Conservation (phyloP, 2,329 filamentous ascomycete genomes). For the Pleoardoris graminearum region DNA sequence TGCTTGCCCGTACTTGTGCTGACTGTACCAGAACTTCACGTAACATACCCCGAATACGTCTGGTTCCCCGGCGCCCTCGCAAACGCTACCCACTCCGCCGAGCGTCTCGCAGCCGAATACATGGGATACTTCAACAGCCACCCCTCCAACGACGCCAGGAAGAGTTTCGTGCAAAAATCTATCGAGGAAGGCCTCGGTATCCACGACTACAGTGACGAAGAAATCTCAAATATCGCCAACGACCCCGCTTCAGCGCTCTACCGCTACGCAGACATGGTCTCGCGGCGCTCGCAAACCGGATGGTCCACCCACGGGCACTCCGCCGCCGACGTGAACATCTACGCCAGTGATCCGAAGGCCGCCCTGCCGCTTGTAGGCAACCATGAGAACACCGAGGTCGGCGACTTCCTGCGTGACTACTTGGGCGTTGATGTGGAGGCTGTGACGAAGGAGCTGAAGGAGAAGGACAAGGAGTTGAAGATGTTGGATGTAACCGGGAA, state of each 20-base stretch:
- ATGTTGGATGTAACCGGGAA: constrained; percentile 31
- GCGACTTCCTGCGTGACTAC: constrained; percentile 77
- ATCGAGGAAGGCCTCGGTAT: constrained; percentile 76
- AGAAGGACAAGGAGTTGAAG: constrained; percentile 52
- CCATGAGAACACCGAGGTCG: constrained; percentile 93
- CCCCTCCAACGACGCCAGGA: constrained; percentile 36
- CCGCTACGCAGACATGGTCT: constrained; percentile 82
- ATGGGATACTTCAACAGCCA: constrained; percentile 58
- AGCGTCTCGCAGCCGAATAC: constrained; percentile 69
- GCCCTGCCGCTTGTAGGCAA: constrained; percentile 74
- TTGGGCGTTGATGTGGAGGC: constrained; percentile 76
- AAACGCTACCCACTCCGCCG: constrained; percentile 75
- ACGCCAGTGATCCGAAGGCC: constrained; percentile 70
- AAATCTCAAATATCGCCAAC: constrained; percentile 68
- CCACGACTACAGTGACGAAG: constrained; percentile 68
- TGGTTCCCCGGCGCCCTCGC: constrained; percentile 86
- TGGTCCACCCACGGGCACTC: constrained; percentile 91
- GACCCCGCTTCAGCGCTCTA: constrained; percentile 61
- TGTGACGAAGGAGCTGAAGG: constrained; percentile 74
- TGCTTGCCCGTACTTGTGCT: constrained; percentile 1
- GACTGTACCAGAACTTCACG: constrained; percentile 56
- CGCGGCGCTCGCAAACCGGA: constrained; percentile 82
- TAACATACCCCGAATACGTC: constrained; percentile 66
- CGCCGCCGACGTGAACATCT: constrained; percentile 95
- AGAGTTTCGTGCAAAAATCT: constrained; percentile 69